A percentile compares a stretch with the other conserved stretches of the same genome.
Evolutionary conservation across 306 rosid genomes (phyloP).

Genomic region (Calophaca sinica): DNA sequence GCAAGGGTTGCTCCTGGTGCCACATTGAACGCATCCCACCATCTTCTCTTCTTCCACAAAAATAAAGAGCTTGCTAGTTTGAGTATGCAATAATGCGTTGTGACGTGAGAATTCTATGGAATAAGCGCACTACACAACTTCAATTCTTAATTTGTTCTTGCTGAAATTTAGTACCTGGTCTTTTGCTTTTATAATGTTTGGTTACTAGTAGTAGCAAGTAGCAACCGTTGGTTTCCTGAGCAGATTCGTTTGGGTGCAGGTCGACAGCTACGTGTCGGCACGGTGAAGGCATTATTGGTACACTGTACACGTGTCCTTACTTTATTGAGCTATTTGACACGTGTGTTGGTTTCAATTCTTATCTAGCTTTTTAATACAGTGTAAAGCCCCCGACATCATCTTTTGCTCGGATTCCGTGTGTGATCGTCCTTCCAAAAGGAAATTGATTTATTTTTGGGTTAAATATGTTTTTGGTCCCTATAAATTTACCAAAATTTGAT

Average conservation of each 20-base stretch:
- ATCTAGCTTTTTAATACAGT: not conserved
- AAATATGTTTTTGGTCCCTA: no score
- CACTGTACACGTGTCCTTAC: conserved; percentile 29
- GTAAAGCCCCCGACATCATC: not conserved
- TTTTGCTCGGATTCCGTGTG: no score
- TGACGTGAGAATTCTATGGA: not conserved
- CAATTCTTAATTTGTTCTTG: not conserved
- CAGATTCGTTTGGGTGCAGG: not conserved
- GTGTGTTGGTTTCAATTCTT: not conserved
- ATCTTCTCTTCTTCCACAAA: conserved; percentile 4
- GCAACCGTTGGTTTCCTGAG: not conserved
- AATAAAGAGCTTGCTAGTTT: not conserved
- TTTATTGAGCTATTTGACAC: not conserved
- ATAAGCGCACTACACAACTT: not conserved
- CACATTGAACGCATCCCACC: conserved; percentile 72
- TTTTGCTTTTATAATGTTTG: conserved; percentile 14
- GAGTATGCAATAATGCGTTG: not conserved
- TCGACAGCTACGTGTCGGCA: not conserved
- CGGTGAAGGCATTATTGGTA: not conserved
- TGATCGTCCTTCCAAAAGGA: no score
- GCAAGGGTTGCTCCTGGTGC: conserved; percentile 74
- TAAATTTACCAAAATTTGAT: no score
- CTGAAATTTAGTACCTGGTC: not conserved
- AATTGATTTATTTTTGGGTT: no score
- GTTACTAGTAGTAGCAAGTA: not conserved